These are phyloP conservation scores for Urostyla sp. DNA, from an alignment of 73 alveolate genomes.

Conservation along the genomic window DNA sequence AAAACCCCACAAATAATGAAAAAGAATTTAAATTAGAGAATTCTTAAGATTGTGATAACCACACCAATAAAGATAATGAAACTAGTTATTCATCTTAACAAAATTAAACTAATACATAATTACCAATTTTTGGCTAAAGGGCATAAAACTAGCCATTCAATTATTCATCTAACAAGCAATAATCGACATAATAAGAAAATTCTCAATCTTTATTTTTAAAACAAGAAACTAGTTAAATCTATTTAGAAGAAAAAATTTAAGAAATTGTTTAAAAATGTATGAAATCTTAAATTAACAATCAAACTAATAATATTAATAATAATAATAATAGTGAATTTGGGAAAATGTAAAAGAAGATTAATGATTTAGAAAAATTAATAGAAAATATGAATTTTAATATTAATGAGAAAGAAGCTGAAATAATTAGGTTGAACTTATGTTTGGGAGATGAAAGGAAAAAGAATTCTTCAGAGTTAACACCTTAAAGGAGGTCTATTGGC, in stretches of 20 bases:
- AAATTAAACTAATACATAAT: background rate
- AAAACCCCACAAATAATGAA: background rate
- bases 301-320: background rate
- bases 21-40: background rate
- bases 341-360: background rate
- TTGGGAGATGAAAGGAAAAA: conserved; percentile 57
- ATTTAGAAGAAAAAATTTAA: conserved; percentile 35
- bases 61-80: background rate
- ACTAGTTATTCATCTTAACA: background rate
- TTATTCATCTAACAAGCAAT: background rate
- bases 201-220: background rate
- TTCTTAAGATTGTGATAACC: background rate
- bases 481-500: background rate
- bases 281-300: background rate
- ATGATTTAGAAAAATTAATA: conserved; percentile 29
- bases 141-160: background rate
- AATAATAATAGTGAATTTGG: background rate
- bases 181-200: background rate
- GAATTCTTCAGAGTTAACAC: conserved; percentile 7
- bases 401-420: conserved; percentile 68
- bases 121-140: background rate
- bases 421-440: conserved; percentile 53
- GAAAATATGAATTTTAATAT: conserved; percentile 59
- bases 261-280: conserved; percentile 32
- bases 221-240: too few relatives aligned